Percentiles rank a stretch among this genome's conserved stretches.
These are phyloP conservation scores for Brettanomyces custersianus DNA, from an alignment of 805 yeast genomes.

Conservation along the genomic window DNA sequence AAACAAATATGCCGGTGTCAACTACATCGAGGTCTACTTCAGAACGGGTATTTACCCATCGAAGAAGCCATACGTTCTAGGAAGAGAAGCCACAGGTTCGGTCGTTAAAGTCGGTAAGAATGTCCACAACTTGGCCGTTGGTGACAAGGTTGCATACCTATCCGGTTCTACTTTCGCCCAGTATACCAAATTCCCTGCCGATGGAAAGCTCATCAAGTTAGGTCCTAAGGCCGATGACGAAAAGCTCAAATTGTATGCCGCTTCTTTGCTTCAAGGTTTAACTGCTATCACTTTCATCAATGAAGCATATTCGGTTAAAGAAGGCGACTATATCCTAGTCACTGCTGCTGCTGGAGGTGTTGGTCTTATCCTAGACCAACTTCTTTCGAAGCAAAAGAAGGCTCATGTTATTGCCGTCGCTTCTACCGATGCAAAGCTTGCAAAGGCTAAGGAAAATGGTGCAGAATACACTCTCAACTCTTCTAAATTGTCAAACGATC, in stretches of 20 bases:
- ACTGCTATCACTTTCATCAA: conserved; percentile 67
- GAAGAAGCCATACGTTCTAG: conserved; percentile 53
- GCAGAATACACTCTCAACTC: conserved; percentile 65
- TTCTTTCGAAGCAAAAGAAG: conserved; percentile 46
- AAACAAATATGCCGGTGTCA: conserved; percentile 71
- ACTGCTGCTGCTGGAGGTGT: conserved; percentile 98
- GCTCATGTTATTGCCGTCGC: conserved; percentile 83
- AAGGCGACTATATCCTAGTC: conserved; percentile 64
- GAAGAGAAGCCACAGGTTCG: conserved; percentile 64
- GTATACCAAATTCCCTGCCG: conserved; percentile 43
- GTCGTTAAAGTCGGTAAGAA: conserved; percentile 55
- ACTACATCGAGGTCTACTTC: conserved; percentile 77
- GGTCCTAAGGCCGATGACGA: conserved; percentile 40
- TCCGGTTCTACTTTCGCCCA: conserved; percentile 58
- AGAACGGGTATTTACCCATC: conserved; percentile 69
- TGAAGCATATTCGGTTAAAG: conserved; percentile 57
- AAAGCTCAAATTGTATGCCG: conserved; percentile 47
- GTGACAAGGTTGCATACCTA: conserved; percentile 62
- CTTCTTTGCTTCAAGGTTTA: conserved; percentile 58
- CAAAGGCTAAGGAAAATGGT: conserved; percentile 58
- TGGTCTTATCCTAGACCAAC: conserved; percentile 63
- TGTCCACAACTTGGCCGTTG: conserved; percentile 48
- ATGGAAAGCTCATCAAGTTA: conserved; percentile 35
- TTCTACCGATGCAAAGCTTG: conserved; percentile 64
- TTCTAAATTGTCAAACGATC: conserved; percentile 32